A percentile compares a stretch with the other conserved stretches of the same genome.
These are phyloP conservation scores for Chionographis japonica DNA, from an alignment of 106 monocot species.

Conservation along the genomic window DNA sequence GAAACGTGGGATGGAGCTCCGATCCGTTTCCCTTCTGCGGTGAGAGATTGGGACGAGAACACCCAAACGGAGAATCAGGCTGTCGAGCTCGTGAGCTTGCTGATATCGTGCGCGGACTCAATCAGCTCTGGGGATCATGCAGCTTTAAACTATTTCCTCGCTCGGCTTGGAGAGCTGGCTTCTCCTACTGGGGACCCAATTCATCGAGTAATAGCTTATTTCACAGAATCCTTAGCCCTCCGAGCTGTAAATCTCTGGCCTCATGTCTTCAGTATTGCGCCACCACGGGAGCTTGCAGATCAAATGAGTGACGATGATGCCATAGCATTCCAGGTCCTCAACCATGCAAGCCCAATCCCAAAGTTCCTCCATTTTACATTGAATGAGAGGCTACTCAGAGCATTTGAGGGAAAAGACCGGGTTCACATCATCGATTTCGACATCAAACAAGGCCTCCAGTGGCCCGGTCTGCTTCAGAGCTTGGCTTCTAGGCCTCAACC, in stretches of 20 bases:
- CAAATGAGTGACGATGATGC: slow-evolving; percentile 28
- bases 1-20: slow-evolving; percentile 1
- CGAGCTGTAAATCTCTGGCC: slow-evolving; percentile 56
- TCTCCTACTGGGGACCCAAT: slow-evolving; percentile 48
- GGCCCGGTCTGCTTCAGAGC: slow-evolving; percentile 71
- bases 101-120: slow-evolving; percentile 57
- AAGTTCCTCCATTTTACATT: slow-evolving; percentile 75
- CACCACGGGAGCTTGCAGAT: slow-evolving; percentile 31
- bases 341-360: slow-evolving; percentile 58
- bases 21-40: not conserved
- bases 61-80: slow-evolving; percentile 33
- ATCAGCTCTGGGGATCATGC: slow-evolving; percentile 40
- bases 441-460: slow-evolving; percentile 87
- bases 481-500: slow-evolving; percentile 58
- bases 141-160: slow-evolving; percentile 45
- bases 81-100: slow-evolving; percentile 60
- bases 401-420: slow-evolving; percentile 56
- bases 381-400: slow-evolving; percentile 58
- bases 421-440: slow-evolving; percentile 87
- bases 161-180: slow-evolving; percentile 60
- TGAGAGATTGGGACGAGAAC: not conserved
- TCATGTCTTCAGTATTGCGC: slow-evolving; percentile 42
- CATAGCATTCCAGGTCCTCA: slow-evolving; percentile 47
- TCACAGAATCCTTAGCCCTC: slow-evolving; percentile 64
- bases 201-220: slow-evolving; percentile 67